These are phyloP conservation scores for Myotisia sp. DNA, from an alignment of 2,329 filamentous ascomycete genomes.

Conservation along the genomic window DNA sequence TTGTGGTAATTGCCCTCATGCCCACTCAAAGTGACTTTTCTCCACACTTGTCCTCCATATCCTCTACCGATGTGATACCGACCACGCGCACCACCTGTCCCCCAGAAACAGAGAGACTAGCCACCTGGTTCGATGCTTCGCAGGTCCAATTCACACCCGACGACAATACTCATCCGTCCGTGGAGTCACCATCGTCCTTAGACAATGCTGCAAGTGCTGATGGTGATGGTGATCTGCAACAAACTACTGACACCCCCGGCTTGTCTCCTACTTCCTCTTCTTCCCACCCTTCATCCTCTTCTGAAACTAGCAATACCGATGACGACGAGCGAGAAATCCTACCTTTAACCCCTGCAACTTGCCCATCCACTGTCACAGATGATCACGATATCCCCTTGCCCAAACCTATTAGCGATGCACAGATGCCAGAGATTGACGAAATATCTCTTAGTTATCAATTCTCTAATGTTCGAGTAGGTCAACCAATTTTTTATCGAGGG, in stretches of 20 bases:
- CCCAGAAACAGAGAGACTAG: slow-evolving; percentile 29
- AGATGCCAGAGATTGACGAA: too few relatives aligned
- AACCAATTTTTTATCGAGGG: neutral
- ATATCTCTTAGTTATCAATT: slow-evolving; percentile 43
- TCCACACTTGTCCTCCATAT: slow-evolving; percentile 28
- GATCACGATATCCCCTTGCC: too few relatives aligned
- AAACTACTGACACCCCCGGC: neutral
- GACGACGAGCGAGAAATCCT: slow-evolving; percentile 21
- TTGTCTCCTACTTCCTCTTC: neutral
- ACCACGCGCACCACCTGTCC: slow-evolving; percentile 36
- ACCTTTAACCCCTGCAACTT: neutral
- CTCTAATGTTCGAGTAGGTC: slow-evolving; percentile 41
- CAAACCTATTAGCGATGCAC: too few relatives aligned
- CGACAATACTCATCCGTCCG: slow-evolving; percentile 11
- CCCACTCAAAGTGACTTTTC: slow-evolving; percentile 35
- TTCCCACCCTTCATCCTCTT: neutral
- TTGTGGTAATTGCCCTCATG: slow-evolving; percentile 26
- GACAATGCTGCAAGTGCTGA: neutral
- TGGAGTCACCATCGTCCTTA: neutral
- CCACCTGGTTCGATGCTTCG: slow-evolving; percentile 21
- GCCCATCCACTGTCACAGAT: too few relatives aligned
- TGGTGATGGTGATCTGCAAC: neutral
- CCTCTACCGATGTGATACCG: slow-evolving; percentile 29
- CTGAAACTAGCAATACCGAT: slow-evolving; percentile 15
- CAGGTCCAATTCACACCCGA: slow-evolving; percentile 17